Conservation (phyloP, 805 yeast species). For the Lipomyces oligophaga region DNA sequence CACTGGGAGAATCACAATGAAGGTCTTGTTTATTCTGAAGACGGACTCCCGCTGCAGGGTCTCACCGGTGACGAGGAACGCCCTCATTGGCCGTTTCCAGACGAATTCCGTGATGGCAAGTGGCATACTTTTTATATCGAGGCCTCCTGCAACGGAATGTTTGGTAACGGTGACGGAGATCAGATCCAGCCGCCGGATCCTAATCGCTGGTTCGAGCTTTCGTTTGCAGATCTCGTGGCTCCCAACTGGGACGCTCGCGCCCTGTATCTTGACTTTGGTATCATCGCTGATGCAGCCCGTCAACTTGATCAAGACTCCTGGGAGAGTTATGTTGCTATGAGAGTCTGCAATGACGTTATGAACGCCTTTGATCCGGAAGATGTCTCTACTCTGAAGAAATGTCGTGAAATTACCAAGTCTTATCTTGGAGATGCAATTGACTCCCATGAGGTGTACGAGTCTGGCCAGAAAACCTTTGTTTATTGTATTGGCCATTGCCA, state of each 20-base stretch:
- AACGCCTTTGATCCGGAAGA: conserved; percentile 74
- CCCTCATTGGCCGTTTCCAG: conserved; percentile 65
- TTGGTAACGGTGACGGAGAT: conserved; percentile 62
- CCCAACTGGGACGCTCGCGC: conserved; percentile 80
- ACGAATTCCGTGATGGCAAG: conserved; percentile 47
- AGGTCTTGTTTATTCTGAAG: conserved; percentile 67
- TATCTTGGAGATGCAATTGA: conserved; percentile 66
- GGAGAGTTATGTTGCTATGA: conserved; percentile 81
- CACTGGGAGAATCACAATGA: conserved; percentile 73
- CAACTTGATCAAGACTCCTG: conserved; percentile 71
- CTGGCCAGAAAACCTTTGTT: conserved; percentile 51
- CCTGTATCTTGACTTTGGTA: conserved; percentile 76
- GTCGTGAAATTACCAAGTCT: conserved; percentile 62
- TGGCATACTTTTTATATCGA: conserved; percentile 75
- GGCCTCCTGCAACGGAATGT: conserved; percentile 92
- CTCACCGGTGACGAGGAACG: conserved; percentile 77
- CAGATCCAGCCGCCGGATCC: conserved; percentile 65
- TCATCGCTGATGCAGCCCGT: conserved; percentile 85
- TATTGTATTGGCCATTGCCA: conserved; percentile 83
- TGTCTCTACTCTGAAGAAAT: conserved; percentile 50
- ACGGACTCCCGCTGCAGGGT: conserved; percentile 74
- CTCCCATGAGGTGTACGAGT: conserved; percentile 54
- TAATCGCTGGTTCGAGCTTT: conserved; percentile 64
- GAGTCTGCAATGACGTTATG: conserved; percentile 77
- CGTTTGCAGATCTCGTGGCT: conserved; percentile 69